Base-by-base conservation (phyloP, 176 grass and related monocot species). In the Cenchrus americanus region DNA sequence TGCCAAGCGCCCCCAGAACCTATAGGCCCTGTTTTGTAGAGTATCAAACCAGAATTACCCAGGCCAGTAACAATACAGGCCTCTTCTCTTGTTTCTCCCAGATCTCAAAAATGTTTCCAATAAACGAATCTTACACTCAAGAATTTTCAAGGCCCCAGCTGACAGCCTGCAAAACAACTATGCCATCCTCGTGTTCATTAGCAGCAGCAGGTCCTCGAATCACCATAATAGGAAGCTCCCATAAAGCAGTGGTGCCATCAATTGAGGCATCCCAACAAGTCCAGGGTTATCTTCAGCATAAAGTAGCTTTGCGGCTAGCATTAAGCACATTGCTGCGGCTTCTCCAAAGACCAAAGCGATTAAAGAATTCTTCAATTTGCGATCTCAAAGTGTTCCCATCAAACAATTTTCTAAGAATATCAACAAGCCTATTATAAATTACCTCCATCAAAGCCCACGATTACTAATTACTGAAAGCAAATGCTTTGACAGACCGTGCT, bases 321-420 rank as follows among this genome's bases (percentile, higher is more conserved):
- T 95, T 84, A 98, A 91, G 80, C 96, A 98, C 93, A 98, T 98
- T 67, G 93, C 96, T 80, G 96, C 91, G 80, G 96, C 88, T 62
- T 98, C 96, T 85, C 92, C 96, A n/a, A n/a, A 82, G 87, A 79
- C 96, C 92, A 75, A 90, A 98, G 51, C 96, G 93, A 53, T 86
- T 98, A 73, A 98, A 98, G 71, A 98, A 92, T 67, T 98, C 96
- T 80, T 95, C 92, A 54, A 98, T 88, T 73, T 93, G 92, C 27
- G 84, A 83, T 84, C 90, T 89, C 50, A 88, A 78, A 73, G 88
- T 88, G 83, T 90, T 98, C 59, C 86, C 88, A 61, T 95, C 96
- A 82, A 98, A 90, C 71, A 98, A 90, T 85, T 92, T 92, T 55
- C 89, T 95, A 68, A 98, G 88, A 69, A 98, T 98, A 80, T 98